Evolutionary conservation across 805 yeast species (phyloP).

Genomic region (Candida ascalaphidarum): DNA sequence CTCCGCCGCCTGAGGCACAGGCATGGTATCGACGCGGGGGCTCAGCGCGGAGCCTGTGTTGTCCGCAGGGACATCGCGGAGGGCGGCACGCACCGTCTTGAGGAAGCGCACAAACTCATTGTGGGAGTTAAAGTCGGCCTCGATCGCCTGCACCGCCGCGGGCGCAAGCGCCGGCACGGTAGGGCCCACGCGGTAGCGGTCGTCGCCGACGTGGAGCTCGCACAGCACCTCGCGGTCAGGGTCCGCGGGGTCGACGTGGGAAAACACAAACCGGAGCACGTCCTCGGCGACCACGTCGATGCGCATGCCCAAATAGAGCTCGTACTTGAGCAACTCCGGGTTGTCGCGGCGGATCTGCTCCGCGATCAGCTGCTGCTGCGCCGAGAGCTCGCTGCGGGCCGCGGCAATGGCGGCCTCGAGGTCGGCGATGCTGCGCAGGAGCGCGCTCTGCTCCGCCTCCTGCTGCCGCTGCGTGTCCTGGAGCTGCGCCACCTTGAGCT

Average conservation of each 20-base stretch:
- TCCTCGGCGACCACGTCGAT: slow-evolving; percentile 44
- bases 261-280: slow-evolving; percentile 39
- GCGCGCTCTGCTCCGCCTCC: slow-evolving; percentile 13
- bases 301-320: slow-evolving; percentile 44
- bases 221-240: slow-evolving; percentile 33
- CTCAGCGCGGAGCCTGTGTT: too few species aligned
- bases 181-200: slow-evolving; percentile 7
- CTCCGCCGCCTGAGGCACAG: too few species aligned
- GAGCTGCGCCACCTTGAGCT: slow-evolving; percentile 25
- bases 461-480: slow-evolving; percentile 25
- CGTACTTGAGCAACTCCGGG: slow-evolving; percentile 46
- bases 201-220: slow-evolving; percentile 37
- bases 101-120: slow-evolving; percentile 15
- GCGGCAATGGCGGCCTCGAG: slow-evolving; percentile 19
- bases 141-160: slow-evolving; percentile 5
- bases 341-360: slow-evolving; percentile 39
- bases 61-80: slow-evolving; percentile 2
- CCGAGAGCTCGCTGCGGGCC: slow-evolving; percentile 21
- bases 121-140: slow-evolving; percentile 15
- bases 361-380: slow-evolving; percentile 24
- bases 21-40: too few species aligned
- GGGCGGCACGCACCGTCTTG: slow-evolving; percentile 5
- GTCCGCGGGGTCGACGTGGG: slow-evolving; percentile 37
- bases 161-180: slow-evolving; percentile 6
- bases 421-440: slow-evolving; percentile 22